These are phyloP conservation scores for Gynandropsis gynandra DNA, from an alignment of 345 rosid genomes.

Conservation along the genomic window DNA sequence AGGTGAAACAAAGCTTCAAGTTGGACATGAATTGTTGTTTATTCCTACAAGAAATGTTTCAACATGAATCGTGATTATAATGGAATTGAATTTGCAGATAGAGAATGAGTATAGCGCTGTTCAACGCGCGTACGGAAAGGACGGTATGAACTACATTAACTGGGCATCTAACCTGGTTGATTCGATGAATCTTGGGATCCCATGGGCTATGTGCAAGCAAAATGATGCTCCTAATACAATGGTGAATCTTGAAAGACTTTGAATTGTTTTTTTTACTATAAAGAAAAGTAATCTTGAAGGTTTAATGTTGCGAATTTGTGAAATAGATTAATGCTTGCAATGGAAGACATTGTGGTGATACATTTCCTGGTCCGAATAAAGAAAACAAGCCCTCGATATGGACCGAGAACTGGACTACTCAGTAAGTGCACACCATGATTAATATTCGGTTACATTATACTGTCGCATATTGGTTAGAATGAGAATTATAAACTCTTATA, in stretches of 20 bases:
- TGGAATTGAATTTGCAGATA: constrained; percentile 32
- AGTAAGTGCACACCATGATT: constrained; percentile 9
- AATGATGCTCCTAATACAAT: constrained; percentile 70
- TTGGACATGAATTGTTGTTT: no score
- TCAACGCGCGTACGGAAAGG: constrained; percentile 38
- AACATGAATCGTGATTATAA: not conserved
- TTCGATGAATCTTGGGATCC: constrained; percentile 61
- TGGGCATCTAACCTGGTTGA: constrained; percentile 73
- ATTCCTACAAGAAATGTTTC: not conserved
- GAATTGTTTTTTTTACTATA: constrained; percentile 4
- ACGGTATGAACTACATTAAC: constrained; percentile 43
- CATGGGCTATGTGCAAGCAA: constrained; percentile 90
- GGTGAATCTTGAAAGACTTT: constrained; percentile 32
- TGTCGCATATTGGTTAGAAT: no score
- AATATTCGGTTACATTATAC: no score
- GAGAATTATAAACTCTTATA: no score
- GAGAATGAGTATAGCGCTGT: constrained; percentile 68
- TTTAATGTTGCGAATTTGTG: constrained; percentile 1
- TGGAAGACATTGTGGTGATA: constrained; percentile 63
- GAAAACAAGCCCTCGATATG: constrained; percentile 57
- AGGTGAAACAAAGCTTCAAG: constrained; percentile 23
- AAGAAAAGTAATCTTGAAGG: not conserved
- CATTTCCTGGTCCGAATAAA: constrained; percentile 60
- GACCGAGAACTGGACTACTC: constrained; percentile 77
- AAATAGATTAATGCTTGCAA: constrained; percentile 80